Percentiles rank a stretch among this genome's conserved stretches.
Conservation (phyloP, 148 eudicot genomes). For the Persicaria tinctoria region DNA sequence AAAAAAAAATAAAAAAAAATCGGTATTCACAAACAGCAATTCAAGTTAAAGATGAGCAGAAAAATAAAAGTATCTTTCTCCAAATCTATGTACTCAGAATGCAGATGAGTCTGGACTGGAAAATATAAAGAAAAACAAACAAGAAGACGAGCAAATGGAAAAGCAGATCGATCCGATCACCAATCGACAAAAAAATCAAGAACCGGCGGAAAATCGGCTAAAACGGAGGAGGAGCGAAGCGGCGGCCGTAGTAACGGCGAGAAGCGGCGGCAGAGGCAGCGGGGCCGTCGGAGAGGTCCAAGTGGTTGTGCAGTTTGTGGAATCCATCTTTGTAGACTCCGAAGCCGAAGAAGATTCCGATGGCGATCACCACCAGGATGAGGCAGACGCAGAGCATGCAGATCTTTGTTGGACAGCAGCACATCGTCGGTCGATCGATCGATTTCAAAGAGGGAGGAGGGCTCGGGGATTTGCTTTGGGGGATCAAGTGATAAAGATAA, state of each 20-base stretch:
- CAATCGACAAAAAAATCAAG: neutral
- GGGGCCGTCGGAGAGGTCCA: constrained; percentile 1
- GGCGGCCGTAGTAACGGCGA: constrained; percentile 2
- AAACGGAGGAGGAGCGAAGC: neutral
- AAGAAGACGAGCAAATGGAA: neutral
- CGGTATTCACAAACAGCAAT: constrained; percentile 3
- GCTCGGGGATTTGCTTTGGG: neutral
- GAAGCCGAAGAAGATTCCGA: constrained; percentile 46
- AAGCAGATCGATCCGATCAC: neutral
- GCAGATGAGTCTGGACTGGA: neutral
- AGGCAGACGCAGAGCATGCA: constrained; percentile 47
- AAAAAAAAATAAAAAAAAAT: neutral
- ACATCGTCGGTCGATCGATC: constrained; percentile 22
- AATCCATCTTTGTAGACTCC: constrained; percentile 55
- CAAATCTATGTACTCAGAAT: neutral
- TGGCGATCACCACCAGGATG: constrained; percentile 30
- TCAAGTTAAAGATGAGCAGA: neutral
- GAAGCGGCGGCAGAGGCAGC: constrained; percentile 7
- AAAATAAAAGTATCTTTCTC: neutral
- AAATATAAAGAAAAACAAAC: neutral
- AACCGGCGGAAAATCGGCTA: neutral
- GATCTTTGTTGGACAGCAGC: constrained; percentile 37
- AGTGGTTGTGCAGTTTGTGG: constrained; percentile 29
- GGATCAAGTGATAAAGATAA: neutral
- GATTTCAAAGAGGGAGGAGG: neutral